Conservation (phyloP, 768 basidiomycete species). For the Mycena amicta region DNA sequence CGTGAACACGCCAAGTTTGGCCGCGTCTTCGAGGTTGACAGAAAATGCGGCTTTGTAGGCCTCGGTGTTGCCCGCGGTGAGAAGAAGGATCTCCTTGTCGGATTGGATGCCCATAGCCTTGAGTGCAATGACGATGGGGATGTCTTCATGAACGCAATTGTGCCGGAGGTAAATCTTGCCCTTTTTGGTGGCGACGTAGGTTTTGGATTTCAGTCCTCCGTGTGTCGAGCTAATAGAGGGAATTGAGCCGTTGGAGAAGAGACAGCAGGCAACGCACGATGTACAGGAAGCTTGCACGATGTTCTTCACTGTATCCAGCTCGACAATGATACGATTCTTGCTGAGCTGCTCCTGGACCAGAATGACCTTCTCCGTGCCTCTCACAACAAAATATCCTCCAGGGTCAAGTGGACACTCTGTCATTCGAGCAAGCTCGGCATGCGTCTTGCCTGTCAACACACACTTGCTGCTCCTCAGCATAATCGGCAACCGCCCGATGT, state of each 20-base stretch:
- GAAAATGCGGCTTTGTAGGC: slow-evolving; percentile 86
- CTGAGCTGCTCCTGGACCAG: slow-evolving; percentile 97
- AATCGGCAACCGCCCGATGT: slow-evolving; percentile 90
- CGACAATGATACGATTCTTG: slow-evolving; percentile 99
- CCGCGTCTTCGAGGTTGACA: slow-evolving; percentile 91
- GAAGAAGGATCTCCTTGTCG: slow-evolving; percentile 94
- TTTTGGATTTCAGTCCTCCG: slow-evolving; percentile 91
- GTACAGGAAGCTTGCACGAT: slow-evolving; percentile 94
- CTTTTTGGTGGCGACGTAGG: slow-evolving; percentile 95
- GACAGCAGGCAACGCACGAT: slow-evolving; percentile 60
- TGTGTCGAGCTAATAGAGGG: slow-evolving; percentile 64
- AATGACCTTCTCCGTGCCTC: slow-evolving; percentile 99
- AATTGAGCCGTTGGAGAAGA: slow-evolving; percentile 8
- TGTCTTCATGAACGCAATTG: slow-evolving; percentile 96
- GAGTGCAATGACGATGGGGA: slow-evolving; percentile 93
- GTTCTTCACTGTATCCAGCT: slow-evolving; percentile 88
- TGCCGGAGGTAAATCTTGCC: slow-evolving; percentile 94
- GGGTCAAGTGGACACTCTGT: slow-evolving; percentile 97
- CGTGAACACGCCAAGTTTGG: slow-evolving; percentile 88
- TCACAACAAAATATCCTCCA: slow-evolving; percentile 99
- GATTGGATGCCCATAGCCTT: slow-evolving; percentile 97
- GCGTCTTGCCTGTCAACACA: slow-evolving; percentile 75
- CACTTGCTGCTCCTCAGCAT: slow-evolving; percentile 98
- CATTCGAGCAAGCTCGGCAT: slow-evolving; percentile 89
- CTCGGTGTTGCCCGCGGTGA: slow-evolving; percentile 91